Base-by-base conservation (phyloP, 805 yeast genomes). In the Saccharomyces kudriavzevii region DNA sequence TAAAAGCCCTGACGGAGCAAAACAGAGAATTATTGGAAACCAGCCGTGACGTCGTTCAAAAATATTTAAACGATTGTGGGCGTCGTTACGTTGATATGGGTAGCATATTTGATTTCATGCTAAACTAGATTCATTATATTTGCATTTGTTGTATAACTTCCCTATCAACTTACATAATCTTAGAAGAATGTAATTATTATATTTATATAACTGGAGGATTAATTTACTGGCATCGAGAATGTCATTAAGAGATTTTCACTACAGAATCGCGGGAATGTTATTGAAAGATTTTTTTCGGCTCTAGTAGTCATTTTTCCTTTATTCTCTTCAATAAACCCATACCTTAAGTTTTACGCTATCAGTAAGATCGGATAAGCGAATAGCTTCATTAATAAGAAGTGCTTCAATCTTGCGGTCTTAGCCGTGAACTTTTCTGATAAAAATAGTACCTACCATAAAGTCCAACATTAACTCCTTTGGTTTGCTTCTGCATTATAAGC, bases 11-110 rank as follows among this genome's bases (percentile, higher is more conserved):
- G 45, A 84, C 87, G 1, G 96, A 87, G 65, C 96, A 87, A 63
- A 91, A 89, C 64, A 74, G 90, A 51, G 82, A 73, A 11, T 62
- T 79, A 22, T 85, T 90, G 61, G 78, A 69, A 17, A 60, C 70
- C 5, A 79, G 81, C 57, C 75, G 78, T 48, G 73, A 74, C 10
- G 84, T 89, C 1, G 87, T 87, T 0, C 79, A 82, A 58, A 83
- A 83, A 68, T 92, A 91, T 62, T 70, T 92, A 59, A 75, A 76
- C 50, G 87, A 87, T 57, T 87, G 92, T 71, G 97, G 96, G 4
- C 83, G 97, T 60, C 77, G 97, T 49, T 90, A 83, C 69, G 97
- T 91, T 50, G 87, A 89, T 66, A 83, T 92, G 87, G 83, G 83
- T 8, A 73, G 80, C 24, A 83, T 91, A n/a, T 91, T 91, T 69